phyloP scores from a whole-genome alignment of 768 basidiomycete genomes.

The Lentinula raphanica region DNA sequence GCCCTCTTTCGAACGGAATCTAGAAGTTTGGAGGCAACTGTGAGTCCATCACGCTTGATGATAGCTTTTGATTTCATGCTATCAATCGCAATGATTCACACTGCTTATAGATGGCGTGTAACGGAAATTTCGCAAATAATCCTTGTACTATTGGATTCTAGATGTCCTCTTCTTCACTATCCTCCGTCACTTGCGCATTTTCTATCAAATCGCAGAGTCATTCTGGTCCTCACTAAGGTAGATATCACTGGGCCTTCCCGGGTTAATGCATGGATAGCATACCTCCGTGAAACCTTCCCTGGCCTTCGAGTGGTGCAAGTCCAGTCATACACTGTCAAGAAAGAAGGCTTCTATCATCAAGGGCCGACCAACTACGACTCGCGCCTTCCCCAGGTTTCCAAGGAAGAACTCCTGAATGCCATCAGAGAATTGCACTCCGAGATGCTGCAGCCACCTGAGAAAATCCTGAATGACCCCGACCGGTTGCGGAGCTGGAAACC shows the following conservation, averaged over 20 bases:
- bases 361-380: conserved; percentile 53
- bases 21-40: conserved; percentile 95
- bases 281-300: conserved; percentile 52
- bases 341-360: conserved; percentile 33
- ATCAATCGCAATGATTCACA: conserved; percentile 9
- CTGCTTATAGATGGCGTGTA: conserved; percentile 76
- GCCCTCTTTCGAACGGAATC: conserved; percentile 81
- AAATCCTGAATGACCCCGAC: conserved; percentile 42
- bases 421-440: conserved; percentile 63
- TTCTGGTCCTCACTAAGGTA: conserved; percentile 83
- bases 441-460: conserved; percentile 62
- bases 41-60: conserved; percentile 42
- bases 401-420: conserved; percentile 57
- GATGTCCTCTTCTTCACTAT: conserved; percentile 84
- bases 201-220: conserved; percentile 48
- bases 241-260: conserved; percentile 74
- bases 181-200: conserved; percentile 72
- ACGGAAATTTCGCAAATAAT: conserved; percentile 88
- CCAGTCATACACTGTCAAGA: conserved; percentile 65
- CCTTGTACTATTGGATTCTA: conserved; percentile 82
- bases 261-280: conserved; percentile 59
- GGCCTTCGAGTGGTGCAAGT: conserved; percentile 62
- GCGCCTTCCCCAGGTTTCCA: conserved; percentile 60
- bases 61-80: background rate
- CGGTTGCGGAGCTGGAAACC: conserved; percentile 61